These are phyloP conservation scores for Tuber microsphaerosporum DNA, from an alignment of 495 filamentous ascomycete genomes.

Conservation along the genomic window DNA sequence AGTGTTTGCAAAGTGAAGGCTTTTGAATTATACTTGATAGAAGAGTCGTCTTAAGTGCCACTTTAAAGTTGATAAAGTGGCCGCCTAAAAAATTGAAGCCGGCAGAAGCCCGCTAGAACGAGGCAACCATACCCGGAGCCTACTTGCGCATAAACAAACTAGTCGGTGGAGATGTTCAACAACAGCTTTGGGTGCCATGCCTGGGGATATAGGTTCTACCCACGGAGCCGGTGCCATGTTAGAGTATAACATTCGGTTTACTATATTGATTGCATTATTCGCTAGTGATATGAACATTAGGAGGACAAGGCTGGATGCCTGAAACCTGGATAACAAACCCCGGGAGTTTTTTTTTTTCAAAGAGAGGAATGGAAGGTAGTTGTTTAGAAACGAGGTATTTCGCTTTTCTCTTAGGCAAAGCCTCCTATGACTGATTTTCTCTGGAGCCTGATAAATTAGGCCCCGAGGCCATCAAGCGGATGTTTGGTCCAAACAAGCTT, in stretches of 20 bases:
- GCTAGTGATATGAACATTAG: neutral
- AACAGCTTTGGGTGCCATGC: neutral
- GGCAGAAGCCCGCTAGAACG: neutral
- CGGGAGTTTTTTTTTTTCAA: neutral
- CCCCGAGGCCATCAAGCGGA: neutral
- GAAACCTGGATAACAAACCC: neutral
- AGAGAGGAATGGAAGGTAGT: neutral
- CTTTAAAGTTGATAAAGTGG: neutral
- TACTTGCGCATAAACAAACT: neutral
- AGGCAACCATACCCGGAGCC: neutral
- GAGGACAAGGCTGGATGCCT: neutral
- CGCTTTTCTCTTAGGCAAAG: neutral
- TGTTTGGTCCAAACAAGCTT: neutral
- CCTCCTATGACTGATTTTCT: neutral
- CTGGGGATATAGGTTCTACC: neutral
- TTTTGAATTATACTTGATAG: neutral
- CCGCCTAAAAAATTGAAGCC: neutral
- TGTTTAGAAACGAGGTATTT: neutral
- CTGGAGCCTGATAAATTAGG: neutral
- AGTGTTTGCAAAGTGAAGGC: neutral
- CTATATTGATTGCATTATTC: neutral
- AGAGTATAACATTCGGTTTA: neutral
- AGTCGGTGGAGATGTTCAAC: neutral
- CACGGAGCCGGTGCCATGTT: neutral
- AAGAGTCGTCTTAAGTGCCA: neutral